Evolutionary conservation across 352 stramenopile genomes (phyloP), one percentile per base, ranked within the genome.

Genomic region (Phytophthora megakarya): DNA sequence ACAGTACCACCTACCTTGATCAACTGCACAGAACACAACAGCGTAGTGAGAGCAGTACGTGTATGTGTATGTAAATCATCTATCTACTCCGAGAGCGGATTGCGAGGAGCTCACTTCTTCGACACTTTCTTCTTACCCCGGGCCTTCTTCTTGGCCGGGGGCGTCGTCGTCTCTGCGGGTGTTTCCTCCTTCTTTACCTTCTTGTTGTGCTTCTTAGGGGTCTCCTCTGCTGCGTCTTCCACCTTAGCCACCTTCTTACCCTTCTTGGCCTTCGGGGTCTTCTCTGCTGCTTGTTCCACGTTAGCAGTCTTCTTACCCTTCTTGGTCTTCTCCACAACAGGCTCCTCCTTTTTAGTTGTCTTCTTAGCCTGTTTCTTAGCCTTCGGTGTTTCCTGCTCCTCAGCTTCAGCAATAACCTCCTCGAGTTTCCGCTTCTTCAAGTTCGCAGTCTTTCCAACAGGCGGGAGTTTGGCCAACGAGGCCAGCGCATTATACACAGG

Each of bases 401-500:
- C 62, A 0, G 28, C 52, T n/a, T 68, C 60, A 3, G 57, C 59
- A 26, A 82, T 62, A 32, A 76, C 71, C 44, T 85, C 80, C 40
- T 88, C 78, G 1, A 86, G 72, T 65, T 89, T 89, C 44, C 84
- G 80, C 72, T 92, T 90, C 48, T 77, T 78, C 22, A 86, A 61
- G 44, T 73, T 75, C 18, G 75, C 61, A 22, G 71, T 80, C 66
- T 85, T 90, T 40, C 61, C 55, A 16, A 83, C 69, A 5, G 78
- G 64, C 43, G 84, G 84, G 30, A 93, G 66, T 67, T 91, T 91
- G 22, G 81, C 67, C 28, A 88, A 56, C 47, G 80, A 48, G 13
- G 83, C 67, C 25, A 92, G 72, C 19, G 81, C 66, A 55, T 97
- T 97, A 69, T 97, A 98, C 40, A 98, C 81, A 23, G 92, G 94